Conservation (phyloP, 257 asterid genomes). For the Euphrasia confusa region DNA sequence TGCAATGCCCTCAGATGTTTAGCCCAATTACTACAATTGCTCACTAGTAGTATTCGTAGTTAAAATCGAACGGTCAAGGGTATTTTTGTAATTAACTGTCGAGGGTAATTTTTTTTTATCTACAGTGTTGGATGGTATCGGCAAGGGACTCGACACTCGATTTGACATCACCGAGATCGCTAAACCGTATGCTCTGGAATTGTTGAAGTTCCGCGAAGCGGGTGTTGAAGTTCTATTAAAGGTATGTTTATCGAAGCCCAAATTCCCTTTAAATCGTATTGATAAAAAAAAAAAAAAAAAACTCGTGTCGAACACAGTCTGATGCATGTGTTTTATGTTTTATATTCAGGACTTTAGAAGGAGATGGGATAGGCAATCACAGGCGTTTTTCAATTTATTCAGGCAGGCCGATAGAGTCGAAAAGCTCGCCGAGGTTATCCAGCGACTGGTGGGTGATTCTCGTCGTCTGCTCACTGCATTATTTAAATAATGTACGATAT, state of each 20-base stretch:
- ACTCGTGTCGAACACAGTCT: not conserved
- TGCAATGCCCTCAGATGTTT: too few relatives aligned
- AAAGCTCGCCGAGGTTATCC: constrained; percentile 77
- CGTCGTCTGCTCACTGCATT: too few relatives aligned
- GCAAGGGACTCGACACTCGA: constrained; percentile 98
- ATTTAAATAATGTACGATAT: too few relatives aligned
- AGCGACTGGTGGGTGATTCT: constrained; percentile 54
- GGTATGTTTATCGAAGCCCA: constrained; percentile 34
- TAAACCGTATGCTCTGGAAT: constrained; percentile 94
- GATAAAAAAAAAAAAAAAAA: too few relatives aligned
- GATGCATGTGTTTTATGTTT: not conserved
- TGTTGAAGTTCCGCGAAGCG: constrained; percentile 93
- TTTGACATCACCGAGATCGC: constrained; percentile 98
- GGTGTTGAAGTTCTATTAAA: constrained; percentile 77
- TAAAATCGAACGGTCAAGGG: too few relatives aligned
- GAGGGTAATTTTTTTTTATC: not conserved
- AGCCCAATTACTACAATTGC: too few relatives aligned
- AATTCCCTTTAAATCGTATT: not conserved
- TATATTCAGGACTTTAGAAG: constrained; percentile 65
- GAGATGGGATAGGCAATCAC: constrained; percentile 95
- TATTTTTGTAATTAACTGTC: too few relatives aligned
- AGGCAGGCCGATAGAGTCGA: constrained; percentile 98
- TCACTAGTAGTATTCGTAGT: too few relatives aligned
- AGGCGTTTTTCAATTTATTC: constrained; percentile 78
- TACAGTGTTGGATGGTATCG: constrained; percentile 96